phyloP scores from a whole-genome alignment of 495 filamentous ascomycete species.

The Sordaria brevicollis region DNA sequence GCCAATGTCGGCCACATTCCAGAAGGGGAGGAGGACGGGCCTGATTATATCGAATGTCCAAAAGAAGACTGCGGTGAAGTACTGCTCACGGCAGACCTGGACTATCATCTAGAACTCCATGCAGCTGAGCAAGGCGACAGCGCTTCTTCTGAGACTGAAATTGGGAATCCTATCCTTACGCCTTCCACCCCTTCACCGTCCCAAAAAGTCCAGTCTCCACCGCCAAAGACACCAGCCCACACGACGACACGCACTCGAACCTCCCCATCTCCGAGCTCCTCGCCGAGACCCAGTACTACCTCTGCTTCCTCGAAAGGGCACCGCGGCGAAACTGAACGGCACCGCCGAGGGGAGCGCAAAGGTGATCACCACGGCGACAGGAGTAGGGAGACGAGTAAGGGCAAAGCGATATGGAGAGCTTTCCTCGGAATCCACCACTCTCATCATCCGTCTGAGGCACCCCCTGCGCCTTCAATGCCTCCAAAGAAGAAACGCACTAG shows the following conservation, averaged over 20 bases:
- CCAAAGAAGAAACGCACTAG: conserved; percentile 2
- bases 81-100: conserved; percentile 48
- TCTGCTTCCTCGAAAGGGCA: conserved; percentile 10
- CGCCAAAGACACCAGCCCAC: background rate
- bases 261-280: background rate
- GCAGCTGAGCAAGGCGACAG: conserved; percentile 32
- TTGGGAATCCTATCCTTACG: background rate
- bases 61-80: conserved; percentile 62
- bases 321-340: conserved; percentile 8
- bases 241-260: background rate
- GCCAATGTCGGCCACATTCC: conserved; percentile 10
- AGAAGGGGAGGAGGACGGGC: conserved; percentile 49
- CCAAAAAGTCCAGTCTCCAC: background rate
- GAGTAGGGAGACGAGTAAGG: conserved; percentile 4
- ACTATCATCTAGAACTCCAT: conserved; percentile 69
- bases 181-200: background rate
- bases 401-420: conserved; percentile 10
- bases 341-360: background rate
- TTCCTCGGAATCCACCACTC: background rate
- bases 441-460: conserved; percentile 2
- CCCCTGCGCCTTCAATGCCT: background rate
- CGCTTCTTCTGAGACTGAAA: background rate
- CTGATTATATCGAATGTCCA: conserved; percentile 55
- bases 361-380: background rate
- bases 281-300: background rate